A percentile compares a stretch with the other conserved stretches of the same genome.
These are phyloP conservation scores for Melocanna baccifera DNA, from an alignment of 176 grass and related monocot genomes.

Conservation along the genomic window DNA sequence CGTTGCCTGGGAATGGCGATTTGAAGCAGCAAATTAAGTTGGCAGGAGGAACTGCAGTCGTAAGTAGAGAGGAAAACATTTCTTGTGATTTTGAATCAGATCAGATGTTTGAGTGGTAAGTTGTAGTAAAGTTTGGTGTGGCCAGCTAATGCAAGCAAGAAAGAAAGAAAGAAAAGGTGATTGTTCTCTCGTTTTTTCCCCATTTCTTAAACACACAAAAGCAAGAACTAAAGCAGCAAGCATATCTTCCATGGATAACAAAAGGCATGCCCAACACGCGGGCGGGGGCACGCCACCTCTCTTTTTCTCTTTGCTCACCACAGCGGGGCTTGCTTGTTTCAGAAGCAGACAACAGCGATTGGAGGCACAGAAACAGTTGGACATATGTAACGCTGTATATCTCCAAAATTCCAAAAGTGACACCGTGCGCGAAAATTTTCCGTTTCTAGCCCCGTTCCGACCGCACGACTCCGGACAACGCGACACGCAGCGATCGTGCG, in stretches of 20 bases:
- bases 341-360: slow-evolving; percentile 38
- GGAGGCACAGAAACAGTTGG: not conserved
- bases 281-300: slow-evolving; percentile 1
- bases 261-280: slow-evolving; percentile 32
- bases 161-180: not conserved
- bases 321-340: slow-evolving; percentile 36
- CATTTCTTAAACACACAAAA: slow-evolving; percentile 36
- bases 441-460: no score
- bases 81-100: not conserved
- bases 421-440: no score
- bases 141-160: not conserved
- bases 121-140: not conserved
- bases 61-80: not conserved
- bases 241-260: slow-evolving; percentile 38
- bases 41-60: not conserved
- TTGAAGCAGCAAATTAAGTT: not conserved
- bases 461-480: no score
- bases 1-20: not conserved
- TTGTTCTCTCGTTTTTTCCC: not conserved
- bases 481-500: no score
- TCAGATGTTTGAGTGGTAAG: not conserved
- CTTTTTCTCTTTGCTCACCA: slow-evolving; percentile 2
- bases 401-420: no score
- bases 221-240: slow-evolving; percentile 13
- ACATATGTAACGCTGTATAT: no score